Evolutionary conservation across 306 rosid species (phyloP), one percentile per base, ranked within the genome.

Genomic region (Acacia melanoxylon): DNA sequence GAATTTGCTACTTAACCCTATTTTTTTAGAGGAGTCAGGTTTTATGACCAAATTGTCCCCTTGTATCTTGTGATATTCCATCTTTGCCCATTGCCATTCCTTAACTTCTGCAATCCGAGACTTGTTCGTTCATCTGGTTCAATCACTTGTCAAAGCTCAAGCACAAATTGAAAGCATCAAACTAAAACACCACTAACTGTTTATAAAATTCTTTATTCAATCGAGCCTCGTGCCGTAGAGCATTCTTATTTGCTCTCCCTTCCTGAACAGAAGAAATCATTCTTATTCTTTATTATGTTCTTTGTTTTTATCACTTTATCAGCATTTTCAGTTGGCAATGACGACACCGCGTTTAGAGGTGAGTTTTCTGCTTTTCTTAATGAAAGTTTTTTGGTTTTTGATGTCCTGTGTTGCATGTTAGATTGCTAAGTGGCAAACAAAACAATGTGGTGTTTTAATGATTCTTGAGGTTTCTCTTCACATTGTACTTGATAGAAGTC

Each of bases 41-140:
- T 35, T 35, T 35, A 5, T 35, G 7, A 5, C 40, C 40, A 35
- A 5, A 35, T 35, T 35, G 7, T 33, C 40, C 37, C 40, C 40
- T 35, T 35, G 6, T 35, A 35, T 35, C 6, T 35, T 35, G 40
- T 35, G 40, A 35, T 5, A 35, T 5, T 5, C 7, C 40, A 35
- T 35, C 40, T 35, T 5, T 35, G 40, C 7, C 7, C 1, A 35
- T 35, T 7, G 2, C 45, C 13, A 42, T 42, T 42, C 46, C 46
- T 42, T 42, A 42, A 42, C 46, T 42, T 10, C 12, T 42, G 46
- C 46, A 42, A 9, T 42, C 13, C 12, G 10, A 42, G 13, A 42
- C 90, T 75, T 80, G 79, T 72, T 88, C 84, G 67, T 68, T 46
- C 89, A 88, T 88, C 73, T 27, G 46, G 27, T 35, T n/a, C 51